These are phyloP conservation scores for Iris macrosiphon DNA, from an alignment of 106 monocot species.

Conservation along the genomic window DNA sequence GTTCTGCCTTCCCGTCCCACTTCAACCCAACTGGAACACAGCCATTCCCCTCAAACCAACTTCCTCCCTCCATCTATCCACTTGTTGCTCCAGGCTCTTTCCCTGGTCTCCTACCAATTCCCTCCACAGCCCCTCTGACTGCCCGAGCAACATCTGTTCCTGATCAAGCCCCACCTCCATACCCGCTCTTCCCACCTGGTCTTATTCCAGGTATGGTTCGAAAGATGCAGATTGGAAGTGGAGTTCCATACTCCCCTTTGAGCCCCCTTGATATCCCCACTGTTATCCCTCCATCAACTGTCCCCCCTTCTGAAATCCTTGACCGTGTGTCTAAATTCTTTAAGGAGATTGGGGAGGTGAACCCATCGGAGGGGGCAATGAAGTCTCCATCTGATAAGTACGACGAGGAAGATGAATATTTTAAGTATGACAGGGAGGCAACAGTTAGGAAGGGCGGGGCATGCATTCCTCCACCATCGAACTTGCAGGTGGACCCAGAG, in stretches of 20 bases:
- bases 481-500: slow-evolving; percentile 70
- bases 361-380: slow-evolving; percentile 80
- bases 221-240: slow-evolving; percentile 94
- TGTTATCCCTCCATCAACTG: slow-evolving; percentile 77
- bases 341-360: slow-evolving; percentile 83
- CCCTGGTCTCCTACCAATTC: slow-evolving; percentile 28
- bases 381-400: slow-evolving; percentile 19
- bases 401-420: slow-evolving; percentile 30
- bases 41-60: slow-evolving; percentile 21
- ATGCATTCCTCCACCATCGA: slow-evolving; percentile 86
- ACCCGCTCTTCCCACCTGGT: slow-evolving; percentile 92
- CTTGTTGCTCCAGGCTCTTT: slow-evolving; percentile 24
- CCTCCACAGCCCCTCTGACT: slow-evolving; percentile 16
- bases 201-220: slow-evolving; percentile 98
- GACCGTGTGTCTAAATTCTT: slow-evolving; percentile 76
- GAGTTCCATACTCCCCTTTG: slow-evolving; percentile 92
- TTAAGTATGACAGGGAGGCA: slow-evolving; percentile 46
- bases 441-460: slow-evolving; percentile 72
- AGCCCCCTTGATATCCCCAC: slow-evolving; percentile 96
- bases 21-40: slow-evolving; percentile 18
- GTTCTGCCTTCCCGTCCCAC: slow-evolving; percentile 14
- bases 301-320: slow-evolving; percentile 64
- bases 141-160: slow-evolving; percentile 9
- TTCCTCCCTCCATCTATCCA: slow-evolving; percentile 31
- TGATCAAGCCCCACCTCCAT: slow-evolving; percentile 69